Percentiles rank a stretch among this genome's conserved stretches.
Conservation (phyloP, 768 basidiomycete genomes). For the Ramaria sp. region DNA sequence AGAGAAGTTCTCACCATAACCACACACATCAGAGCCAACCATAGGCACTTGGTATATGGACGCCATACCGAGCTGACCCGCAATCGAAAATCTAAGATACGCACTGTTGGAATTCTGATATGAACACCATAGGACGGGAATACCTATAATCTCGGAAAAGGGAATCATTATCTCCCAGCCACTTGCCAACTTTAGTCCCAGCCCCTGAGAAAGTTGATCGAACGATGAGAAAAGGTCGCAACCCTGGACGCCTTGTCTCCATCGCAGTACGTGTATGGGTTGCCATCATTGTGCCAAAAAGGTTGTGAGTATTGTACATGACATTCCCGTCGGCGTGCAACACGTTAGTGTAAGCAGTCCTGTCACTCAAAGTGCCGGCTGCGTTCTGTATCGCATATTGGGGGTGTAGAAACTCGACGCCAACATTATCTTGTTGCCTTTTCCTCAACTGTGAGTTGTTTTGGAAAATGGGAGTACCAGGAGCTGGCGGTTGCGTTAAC, state of each 20-base stretch:
- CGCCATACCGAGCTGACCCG: constrained; percentile 71
- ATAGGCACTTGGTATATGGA: constrained; percentile 82
- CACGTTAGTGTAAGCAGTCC: constrained; percentile 51
- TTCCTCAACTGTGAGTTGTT: constrained; percentile 16
- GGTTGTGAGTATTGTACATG: constrained; percentile 15
- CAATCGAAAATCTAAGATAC: constrained; percentile 53
- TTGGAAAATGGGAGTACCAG: constrained; percentile 41
- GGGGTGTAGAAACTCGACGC: constrained; percentile 34
- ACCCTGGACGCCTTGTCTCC: constrained; percentile 38
- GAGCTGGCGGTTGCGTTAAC: constrained; percentile 36
- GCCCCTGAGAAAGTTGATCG: constrained; percentile 59
- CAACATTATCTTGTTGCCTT: constrained; percentile 19
- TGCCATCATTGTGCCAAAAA: constrained; percentile 17
- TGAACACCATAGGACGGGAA: not conserved
- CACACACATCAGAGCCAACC: constrained; percentile 73
- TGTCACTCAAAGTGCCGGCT: constrained; percentile 35
- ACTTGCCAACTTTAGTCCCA: constrained; percentile 63
- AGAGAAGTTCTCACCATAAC: constrained; percentile 30
- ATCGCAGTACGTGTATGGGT: constrained; percentile 49
- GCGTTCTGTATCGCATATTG: constrained; percentile 67
- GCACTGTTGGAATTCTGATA: constrained; percentile 71
- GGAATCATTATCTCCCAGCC: constrained; percentile 31
- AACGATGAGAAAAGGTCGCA: constrained; percentile 61
- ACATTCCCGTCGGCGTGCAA: constrained; percentile 30
- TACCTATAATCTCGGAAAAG: not conserved